A percentile compares a stretch with the other conserved stretches of the same genome.
Evolutionary conservation across 305 asterid genomes (phyloP).

Genomic region (Fraxinus baroniana): DNA sequence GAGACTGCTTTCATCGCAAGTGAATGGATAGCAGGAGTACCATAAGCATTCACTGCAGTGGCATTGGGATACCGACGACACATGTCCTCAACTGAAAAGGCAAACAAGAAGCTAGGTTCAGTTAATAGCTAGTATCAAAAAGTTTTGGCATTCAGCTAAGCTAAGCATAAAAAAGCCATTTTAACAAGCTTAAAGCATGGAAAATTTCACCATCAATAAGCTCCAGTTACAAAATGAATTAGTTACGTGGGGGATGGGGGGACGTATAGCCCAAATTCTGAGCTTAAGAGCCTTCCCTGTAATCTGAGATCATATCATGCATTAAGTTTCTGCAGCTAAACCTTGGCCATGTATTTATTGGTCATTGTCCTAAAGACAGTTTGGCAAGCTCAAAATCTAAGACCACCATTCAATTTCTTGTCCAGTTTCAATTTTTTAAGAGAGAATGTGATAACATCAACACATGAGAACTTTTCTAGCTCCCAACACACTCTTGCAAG

Average conservation of each 20-base stretch:
- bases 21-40: constrained; percentile 61
- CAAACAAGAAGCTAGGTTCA: constrained; percentile 22
- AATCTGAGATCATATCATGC: neutral
- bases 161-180: neutral
- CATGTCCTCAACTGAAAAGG: constrained; percentile 70
- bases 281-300: neutral
- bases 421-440: neutral
- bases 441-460: neutral
- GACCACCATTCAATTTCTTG: neutral
- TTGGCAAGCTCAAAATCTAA: neutral
- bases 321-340: neutral
- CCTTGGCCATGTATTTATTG: neutral
- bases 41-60: constrained; percentile 69
- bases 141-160: neutral
- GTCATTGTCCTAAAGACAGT: neutral
- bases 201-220: constrained; percentile 6
- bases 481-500: neutral
- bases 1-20: constrained; percentile 76
- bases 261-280: constrained; percentile 3
- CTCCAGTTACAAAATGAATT: neutral
- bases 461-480: neutral
- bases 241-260: neutral
- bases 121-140: constrained; percentile 15
- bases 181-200: neutral
- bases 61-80: constrained; percentile 94